Base-by-base conservation (phyloP, 768 basidiomycete species). In the Amanita exitialis region DNA sequence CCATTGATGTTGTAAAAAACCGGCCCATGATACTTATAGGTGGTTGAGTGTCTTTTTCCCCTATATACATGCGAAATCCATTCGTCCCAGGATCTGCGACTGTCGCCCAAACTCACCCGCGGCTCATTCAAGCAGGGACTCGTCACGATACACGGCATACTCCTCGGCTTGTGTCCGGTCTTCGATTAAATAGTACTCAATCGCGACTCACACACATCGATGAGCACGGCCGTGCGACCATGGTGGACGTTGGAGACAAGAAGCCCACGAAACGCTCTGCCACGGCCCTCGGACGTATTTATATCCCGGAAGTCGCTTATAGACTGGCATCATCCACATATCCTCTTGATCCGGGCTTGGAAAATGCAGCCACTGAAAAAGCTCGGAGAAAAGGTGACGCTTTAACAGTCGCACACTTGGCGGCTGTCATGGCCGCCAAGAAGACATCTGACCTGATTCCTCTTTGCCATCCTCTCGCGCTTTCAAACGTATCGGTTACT, bases 1-100 rank as follows among this genome's bases (percentile, higher is more conserved):
- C 77, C 52, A 86, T 90, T 53, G 80, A 90, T 62, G 83, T 85
- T 50, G 64, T 77, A 37, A 77, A 77, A 42, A 92, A 91, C 68
- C 74, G 86, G 46, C 86, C 90, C 9, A 94, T 94, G 90, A 93
- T 93, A 56, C 70, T 90, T 54, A 94, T 94, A 66, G 92, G 91
- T 67, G 91, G 91, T 83, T 94, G 78, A 87, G 78, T 79, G 61
- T 64, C 56, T 63, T 68, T 63, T 28, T n/a, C 20, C 32, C 20
- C 21, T 41, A 5, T 27, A 35, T 41, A 28, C 38, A 32, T 23
- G 18, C 32, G 21, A 27, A 35, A 35, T 13, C 53, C 56, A 43
- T 30, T 43, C 36, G 50, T 49, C 55, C 49, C 57, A 57, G 42
- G 53, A 53, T 39, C 47, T 15, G 16, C 25, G 12, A 2, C 38